Evolutionary conservation across 192 early-diverging fungal species (phyloP), one percentile per base, ranked within the genome.

Genomic region (Coemansia sp.): DNA sequence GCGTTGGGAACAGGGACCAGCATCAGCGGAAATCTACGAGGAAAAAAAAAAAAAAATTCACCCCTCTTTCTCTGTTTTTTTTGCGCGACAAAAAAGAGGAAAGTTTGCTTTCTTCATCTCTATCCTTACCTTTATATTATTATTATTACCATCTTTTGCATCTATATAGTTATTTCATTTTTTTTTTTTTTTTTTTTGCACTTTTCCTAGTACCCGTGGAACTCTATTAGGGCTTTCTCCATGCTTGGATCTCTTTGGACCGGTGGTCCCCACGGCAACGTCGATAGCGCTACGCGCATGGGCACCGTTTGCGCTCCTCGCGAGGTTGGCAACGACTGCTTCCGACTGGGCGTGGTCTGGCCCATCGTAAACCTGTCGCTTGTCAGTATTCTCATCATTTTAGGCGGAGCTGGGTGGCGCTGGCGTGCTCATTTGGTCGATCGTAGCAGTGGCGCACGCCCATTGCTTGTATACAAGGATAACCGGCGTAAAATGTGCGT

Each of bases 321-420:
- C 42, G 1, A 44, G 45, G 65, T 79, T 17, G 25, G 21, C 29
- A 72, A 57, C 67, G 78, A 80, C 55, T 80, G 78, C 29, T 60
- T 67, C 44, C 78, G 78, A 11, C 67, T 80, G 17, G 78, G 78
- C 19, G 50, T 75, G 23, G 50, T 37, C 6, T 80, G 78, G 78
- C 73, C 78, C 5, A n/a, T 39, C 1, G 51, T 36, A 9, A 73
- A 80, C 62, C 15, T 39, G 0, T 39, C 11, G 19, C 41, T 55
- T 10, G 23, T 31, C 19, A n/a, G 5, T 8, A 21, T 48, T n/a
- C 46, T 48, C 9, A 19, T 21, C 8, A 21, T 48, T 21, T 8
- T 9, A 9, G 46, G 42, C 14, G 42, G 42, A 17, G 42, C 42
- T 17, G 42, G 46, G 19, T 48, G 46, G 45, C n/a, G 5, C 19